Evolutionary conservation across 2,329 filamentous ascomycete species (phyloP), one percentile per base, ranked within the genome.

Genomic region (Neofusicoccum cordaticola): DNA sequence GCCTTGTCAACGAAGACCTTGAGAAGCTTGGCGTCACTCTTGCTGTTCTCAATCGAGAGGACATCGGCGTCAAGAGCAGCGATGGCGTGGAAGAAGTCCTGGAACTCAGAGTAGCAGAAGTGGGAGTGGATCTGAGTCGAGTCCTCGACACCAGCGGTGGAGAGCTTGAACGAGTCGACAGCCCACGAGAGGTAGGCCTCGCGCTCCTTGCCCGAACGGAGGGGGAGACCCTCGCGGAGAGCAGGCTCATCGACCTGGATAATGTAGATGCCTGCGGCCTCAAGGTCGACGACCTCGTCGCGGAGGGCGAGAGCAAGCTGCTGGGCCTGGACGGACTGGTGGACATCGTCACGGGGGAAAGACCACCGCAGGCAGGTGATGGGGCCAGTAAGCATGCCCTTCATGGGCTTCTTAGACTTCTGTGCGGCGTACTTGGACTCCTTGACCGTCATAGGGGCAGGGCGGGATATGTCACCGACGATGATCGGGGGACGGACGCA

Each of bases 71-170:
- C 95, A 70, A 99, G 90, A 67, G 95, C 94, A 70, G 95, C 92
- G 74, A 99, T 99, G 83, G 95, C 95, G 84, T 98, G 92, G 93
- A 99, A 99, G 88, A 99, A 99, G 86, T 99, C 95, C 85, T 99
- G 95, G 92, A 99, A 99, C 87, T 99, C 95, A 62, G 95, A 98
- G 90, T 99, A 99, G 83, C 95, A 99, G 91, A 99, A 99, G 87
- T 99, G 95, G 69, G 93, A 97, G 90, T 99, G 95, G 81, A 99
- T 97, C 87, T 99, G 95, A 72, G 95, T 99, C 66, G 90, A 91
- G 82, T 99, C 92, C 83, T 93, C 84, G 67, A 99, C 94, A 80
- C 93, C 95, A 67, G 93, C 89, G 74, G 93, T 96, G 71, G 94
- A 89, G 71, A 99, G 92, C 80, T 92, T 93, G 93, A 99, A 99